Conservation (phyloP, 495 filamentous ascomycete genomes). For the Penicillium fimorum region DNA sequence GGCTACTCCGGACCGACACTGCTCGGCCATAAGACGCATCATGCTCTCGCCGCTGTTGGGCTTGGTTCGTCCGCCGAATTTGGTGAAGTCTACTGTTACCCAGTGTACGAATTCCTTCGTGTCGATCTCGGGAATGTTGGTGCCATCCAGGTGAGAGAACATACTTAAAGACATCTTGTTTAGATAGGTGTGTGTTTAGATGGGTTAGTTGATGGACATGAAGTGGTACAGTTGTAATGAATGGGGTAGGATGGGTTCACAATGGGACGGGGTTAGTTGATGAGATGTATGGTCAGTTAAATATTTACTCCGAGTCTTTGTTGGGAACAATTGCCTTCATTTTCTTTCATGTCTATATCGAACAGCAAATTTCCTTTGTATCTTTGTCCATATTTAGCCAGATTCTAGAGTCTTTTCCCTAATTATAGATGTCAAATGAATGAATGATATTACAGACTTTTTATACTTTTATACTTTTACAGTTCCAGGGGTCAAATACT, state of each 20-base stretch:
- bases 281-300: not conserved
- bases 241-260: not conserved
- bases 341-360: not conserved
- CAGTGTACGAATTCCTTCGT: not conserved
- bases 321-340: not conserved
- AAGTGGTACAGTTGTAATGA: not conserved
- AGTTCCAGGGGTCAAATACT: not conserved
- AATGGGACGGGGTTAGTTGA: not conserved
- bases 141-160: conserved; percentile 1
- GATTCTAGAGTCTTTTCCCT: not conserved
- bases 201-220: not conserved
- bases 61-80: not conserved
- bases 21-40: conserved; percentile 6
- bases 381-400: not conserved
- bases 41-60: not conserved
- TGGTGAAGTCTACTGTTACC: conserved; percentile 4
- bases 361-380: not conserved
- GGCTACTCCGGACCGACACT: not conserved
- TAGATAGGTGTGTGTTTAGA: not conserved
- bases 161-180: conserved; percentile 2
- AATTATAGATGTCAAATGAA: not conserved
- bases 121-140: not conserved
- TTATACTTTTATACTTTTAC: not conserved
- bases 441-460: not conserved
- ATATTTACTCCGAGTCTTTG: conserved; percentile 1